phyloP scores from a whole-genome alignment of 495 filamentous ascomycete genomes.

The Penicillium pancosmium region DNA sequence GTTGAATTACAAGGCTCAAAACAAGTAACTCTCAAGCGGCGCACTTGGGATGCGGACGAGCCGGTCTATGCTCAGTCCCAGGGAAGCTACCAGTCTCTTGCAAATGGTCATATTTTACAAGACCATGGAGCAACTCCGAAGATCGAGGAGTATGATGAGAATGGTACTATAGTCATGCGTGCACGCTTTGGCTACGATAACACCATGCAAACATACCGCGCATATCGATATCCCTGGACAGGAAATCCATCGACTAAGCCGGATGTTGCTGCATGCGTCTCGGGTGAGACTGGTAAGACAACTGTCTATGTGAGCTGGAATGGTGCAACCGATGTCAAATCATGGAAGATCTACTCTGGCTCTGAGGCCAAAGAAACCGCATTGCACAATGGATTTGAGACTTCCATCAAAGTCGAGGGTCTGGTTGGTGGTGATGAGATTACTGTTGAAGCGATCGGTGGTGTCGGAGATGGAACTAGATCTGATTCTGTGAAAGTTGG shows the following conservation, averaged over 20 bases:
- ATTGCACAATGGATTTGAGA: constrained; percentile 22
- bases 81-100: constrained; percentile 45
- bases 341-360: constrained; percentile 17
- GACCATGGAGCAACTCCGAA: constrained; percentile 47
- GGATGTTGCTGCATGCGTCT: constrained; percentile 20
- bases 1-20: constrained; percentile 23
- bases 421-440: constrained; percentile 13
- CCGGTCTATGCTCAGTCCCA: constrained; percentile 39
- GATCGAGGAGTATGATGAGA: constrained; percentile 45
- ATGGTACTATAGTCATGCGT: constrained; percentile 25
- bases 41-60: constrained; percentile 28
- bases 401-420: constrained; percentile 10
- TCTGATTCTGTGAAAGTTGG: constrained; percentile 17
- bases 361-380: constrained; percentile 4
- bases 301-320: constrained; percentile 40
- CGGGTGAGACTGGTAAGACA: not conserved
- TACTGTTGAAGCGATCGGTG: constrained; percentile 23
- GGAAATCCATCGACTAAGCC: constrained; percentile 26
- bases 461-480: constrained; percentile 17
- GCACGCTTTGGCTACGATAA: constrained; percentile 27
- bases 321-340: constrained; percentile 32
- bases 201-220: constrained; percentile 29
- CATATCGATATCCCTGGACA: constrained; percentile 24
- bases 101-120: constrained; percentile 43
- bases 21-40: constrained; percentile 18